Conservation (phyloP, 768 basidiomycete species). For the Lenzites betulinus region DNA sequence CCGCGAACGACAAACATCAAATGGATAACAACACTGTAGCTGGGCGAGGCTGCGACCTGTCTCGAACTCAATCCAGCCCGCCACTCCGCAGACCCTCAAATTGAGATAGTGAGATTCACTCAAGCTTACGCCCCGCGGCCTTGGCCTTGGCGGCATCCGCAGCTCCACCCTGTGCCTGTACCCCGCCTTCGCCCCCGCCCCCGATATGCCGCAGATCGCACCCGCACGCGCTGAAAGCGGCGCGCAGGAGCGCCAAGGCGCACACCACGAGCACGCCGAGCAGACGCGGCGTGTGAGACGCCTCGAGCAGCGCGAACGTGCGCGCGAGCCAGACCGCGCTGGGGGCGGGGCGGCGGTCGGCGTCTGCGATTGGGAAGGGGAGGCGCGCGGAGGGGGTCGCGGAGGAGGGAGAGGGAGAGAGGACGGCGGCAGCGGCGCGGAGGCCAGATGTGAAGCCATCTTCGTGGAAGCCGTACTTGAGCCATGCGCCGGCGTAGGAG, state of each 20-base stretch:
- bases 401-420: slow-evolving; percentile 4
- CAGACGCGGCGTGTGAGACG: slow-evolving; percentile 34
- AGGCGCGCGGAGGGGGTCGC: not conserved
- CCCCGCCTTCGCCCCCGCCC: too few species aligned
- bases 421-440: slow-evolving; percentile 32
- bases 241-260: slow-evolving; percentile 12
- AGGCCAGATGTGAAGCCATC: slow-evolving; percentile 64
- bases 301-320: slow-evolving; percentile 45
- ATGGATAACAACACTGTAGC: too few species aligned
- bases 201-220: slow-evolving; percentile 13
- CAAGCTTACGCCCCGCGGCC: slow-evolving; percentile 1
- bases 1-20: too few species aligned
- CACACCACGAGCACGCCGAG: slow-evolving; percentile 32
- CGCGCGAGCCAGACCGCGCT: slow-evolving; percentile 28
- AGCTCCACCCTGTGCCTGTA: not conserved
- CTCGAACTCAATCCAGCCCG: too few species aligned
- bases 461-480: slow-evolving; percentile 81
- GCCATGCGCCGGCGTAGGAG: slow-evolving; percentile 68
- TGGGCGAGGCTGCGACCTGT: too few species aligned
- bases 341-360: slow-evolving; percentile 35
- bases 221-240: not conserved
- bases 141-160: not conserved
- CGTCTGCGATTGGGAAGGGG: slow-evolving; percentile 17
- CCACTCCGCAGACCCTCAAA: too few species aligned
- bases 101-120: too few species aligned